phyloP scores from a whole-genome alignment of 2,329 filamentous ascomycete genomes.

The Colletotrichum sp. region DNA sequence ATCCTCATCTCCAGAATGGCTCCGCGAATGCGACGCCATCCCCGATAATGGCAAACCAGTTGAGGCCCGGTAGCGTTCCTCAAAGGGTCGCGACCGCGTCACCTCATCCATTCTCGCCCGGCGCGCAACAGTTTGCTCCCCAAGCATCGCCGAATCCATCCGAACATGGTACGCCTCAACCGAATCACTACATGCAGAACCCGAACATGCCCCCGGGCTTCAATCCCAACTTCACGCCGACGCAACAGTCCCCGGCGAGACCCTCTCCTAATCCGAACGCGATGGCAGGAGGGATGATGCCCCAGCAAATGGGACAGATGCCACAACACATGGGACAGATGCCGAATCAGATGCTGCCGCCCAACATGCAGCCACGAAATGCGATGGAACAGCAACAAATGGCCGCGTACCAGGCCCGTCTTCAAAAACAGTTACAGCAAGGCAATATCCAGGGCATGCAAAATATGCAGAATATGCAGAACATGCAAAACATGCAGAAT shows the following conservation, averaged over 20 bases:
- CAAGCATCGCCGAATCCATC: conserved; percentile 80
- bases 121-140: conserved; percentile 71
- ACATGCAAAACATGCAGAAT: conserved; percentile 42
- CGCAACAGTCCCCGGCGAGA: conserved; percentile 59
- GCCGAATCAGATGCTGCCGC: conserved; percentile 35
- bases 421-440: conserved; percentile 78
- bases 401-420: conserved; percentile 79
- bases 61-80: conserved; percentile 71
- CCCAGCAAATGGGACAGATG: conserved; percentile 54
- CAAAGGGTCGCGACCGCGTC: conserved; percentile 90
- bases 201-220: conserved; percentile 64
- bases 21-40: conserved; percentile 89
- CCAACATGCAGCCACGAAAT: conserved; percentile 50
- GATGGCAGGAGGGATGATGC: conserved; percentile 58
- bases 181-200: conserved; percentile 67
- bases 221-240: conserved; percentile 63
- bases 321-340: conserved; percentile 39
- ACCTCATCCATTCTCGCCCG: conserved; percentile 87
- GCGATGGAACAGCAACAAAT: conserved; percentile 76
- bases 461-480: conserved; percentile 42
- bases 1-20: conserved; percentile 82
- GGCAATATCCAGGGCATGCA: conserved; percentile 49
- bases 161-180: conserved; percentile 79
- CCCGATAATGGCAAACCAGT: conserved; percentile 86
- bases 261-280: conserved; percentile 60